Evolutionary conservation across 1,139 yeast species (phyloP), one percentile per base, ranked within the genome.

Genomic region (Blastobotrys illinoisensis): DNA sequence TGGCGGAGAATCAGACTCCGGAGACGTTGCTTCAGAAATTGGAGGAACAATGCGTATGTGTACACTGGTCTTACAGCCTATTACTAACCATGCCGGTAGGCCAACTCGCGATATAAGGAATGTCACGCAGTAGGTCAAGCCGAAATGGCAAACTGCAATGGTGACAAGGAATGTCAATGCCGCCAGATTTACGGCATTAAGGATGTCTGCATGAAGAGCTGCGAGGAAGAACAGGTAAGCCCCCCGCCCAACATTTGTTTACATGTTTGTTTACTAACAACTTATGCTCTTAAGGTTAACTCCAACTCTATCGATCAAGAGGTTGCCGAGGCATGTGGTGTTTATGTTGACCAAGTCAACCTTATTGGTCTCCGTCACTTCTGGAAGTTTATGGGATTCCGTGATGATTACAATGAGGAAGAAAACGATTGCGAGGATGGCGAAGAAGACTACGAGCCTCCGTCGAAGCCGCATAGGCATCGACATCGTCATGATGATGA

Each of bases 121-220:
- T 53, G 56, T 28, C 46, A 50, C 19, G 32, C 51, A 14, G 44
- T 28, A 5, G 53, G 47, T 7, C 40, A n/a, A 16, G 14, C 16
- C 7, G 40, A 32, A 32, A 32, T 32, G 7, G 14, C 40, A 3
- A 32, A 32, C 16, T 32, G 40, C 32, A 23, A 36, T 18, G 54
- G 48, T 19, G 67, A 65, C 46, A 7, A 53, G 32, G 52, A 53
- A 19, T 67, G 71, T 56, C 64, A 61, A 46, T 65, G 66, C 50
- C 55, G 56, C 23, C 59, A 54, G 28, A 48, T 63, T 16, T 50
- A 57, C 47, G 63, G 59, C 9, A 46, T 63, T 16, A 48, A 54
- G 20, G 60, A 60, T 24, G 59, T 59, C 21, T 63, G 67, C 47
- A 54, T 64, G n/a, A 56, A 56, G 24, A 54, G 57, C 26, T 63